Percentiles rank a stretch among this genome's conserved stretches.
These are phyloP conservation scores for Pseudogymnoascus sp. DNA, from an alignment of 2,329 filamentous ascomycete species.

Conservation along the genomic window DNA sequence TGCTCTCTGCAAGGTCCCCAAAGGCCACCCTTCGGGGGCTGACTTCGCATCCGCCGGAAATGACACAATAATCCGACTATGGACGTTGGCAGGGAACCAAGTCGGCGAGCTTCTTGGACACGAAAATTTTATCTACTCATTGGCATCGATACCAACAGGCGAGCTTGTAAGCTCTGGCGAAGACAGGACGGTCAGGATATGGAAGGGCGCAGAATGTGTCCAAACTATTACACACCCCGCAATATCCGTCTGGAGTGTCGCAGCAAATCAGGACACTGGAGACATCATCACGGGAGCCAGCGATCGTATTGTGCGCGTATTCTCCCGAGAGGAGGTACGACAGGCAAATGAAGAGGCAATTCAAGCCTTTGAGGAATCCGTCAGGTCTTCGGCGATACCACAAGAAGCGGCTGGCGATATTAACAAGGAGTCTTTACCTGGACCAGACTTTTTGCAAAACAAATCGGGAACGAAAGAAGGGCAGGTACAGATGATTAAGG, in stretches of 20 bases:
- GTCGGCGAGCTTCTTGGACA: constrained; percentile 78
- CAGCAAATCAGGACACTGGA: constrained; percentile 72
- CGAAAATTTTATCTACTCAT: constrained; percentile 88
- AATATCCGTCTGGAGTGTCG: constrained; percentile 91
- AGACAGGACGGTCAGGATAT: constrained; percentile 87
- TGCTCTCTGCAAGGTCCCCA: constrained; percentile 76
- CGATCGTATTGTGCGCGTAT: constrained; percentile 78
- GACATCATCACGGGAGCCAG: constrained; percentile 94
- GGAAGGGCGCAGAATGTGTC: constrained; percentile 74
- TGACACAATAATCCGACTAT: constrained; percentile 81
- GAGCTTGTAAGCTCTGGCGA: constrained; percentile 89
- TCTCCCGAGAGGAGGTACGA: constrained; percentile 65
- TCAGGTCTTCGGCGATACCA: constrained; percentile 79
- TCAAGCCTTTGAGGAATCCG: constrained; percentile 71
- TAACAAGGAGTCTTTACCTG: constrained; percentile 87
- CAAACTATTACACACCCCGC: constrained; percentile 97
- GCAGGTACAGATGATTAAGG: constrained; percentile 85
- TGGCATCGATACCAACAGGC: constrained; percentile 71
- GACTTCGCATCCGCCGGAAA: constrained; percentile 95
- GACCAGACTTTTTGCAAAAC: constrained; percentile 74
- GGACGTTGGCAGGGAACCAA: constrained; percentile 72
- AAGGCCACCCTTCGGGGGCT: constrained; percentile 70
- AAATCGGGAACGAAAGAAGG: constrained; percentile 93
- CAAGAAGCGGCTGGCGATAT: constrained; percentile 76
- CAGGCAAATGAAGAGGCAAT: constrained; percentile 63